phyloP scores from a whole-genome alignment of 768 basidiomycete species.

The Galerina sulciceps region DNA sequence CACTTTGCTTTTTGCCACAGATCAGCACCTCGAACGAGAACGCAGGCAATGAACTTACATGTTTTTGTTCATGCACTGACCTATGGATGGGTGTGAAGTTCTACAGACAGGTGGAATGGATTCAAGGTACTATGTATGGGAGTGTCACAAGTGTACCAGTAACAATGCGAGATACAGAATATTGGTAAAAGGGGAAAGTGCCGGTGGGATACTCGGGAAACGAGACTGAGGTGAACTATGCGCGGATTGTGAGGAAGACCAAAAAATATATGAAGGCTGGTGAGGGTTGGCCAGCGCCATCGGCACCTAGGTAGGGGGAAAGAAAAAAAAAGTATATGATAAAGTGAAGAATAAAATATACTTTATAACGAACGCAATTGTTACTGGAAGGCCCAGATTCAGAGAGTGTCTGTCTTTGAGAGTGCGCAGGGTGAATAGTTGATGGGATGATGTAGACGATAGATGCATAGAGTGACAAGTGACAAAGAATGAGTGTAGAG shows the following conservation, averaged over 20 bases:
- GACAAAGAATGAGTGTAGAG: slow-evolving; percentile 50
- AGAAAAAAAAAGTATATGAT: slow-evolving; percentile 54
- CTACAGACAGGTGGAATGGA: slow-evolving; percentile 21
- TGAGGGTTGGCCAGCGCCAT: slow-evolving; percentile 32
- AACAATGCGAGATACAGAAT: slow-evolving; percentile 30
- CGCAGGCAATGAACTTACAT: not conserved
- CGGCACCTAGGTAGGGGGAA: slow-evolving; percentile 35
- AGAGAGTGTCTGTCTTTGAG: slow-evolving; percentile 55
- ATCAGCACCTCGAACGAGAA: too few relatives aligned
- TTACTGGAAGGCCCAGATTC: slow-evolving; percentile 23
- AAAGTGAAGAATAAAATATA: slow-evolving; percentile 88
- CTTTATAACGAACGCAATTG: slow-evolving; percentile 61
- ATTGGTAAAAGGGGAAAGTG: slow-evolving; percentile 17
- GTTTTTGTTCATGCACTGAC: not conserved
- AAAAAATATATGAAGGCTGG: slow-evolving; percentile 38
- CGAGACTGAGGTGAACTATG: slow-evolving; percentile 11
- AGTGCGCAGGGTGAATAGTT: slow-evolving; percentile 43
- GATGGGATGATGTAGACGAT: slow-evolving; percentile 52
- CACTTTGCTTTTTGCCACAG: too few relatives aligned
- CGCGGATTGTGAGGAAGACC: slow-evolving; percentile 21
- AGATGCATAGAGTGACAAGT: slow-evolving; percentile 62
- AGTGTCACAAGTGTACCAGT: slow-evolving; percentile 25
- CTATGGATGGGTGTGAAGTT: not conserved
- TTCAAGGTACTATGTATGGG: slow-evolving; percentile 24
- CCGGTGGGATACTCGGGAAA: slow-evolving; percentile 20